Evolutionary conservation across 2,329 filamentous ascomycete genomes (phyloP).

Genomic region (Metarhizium album): DNA sequence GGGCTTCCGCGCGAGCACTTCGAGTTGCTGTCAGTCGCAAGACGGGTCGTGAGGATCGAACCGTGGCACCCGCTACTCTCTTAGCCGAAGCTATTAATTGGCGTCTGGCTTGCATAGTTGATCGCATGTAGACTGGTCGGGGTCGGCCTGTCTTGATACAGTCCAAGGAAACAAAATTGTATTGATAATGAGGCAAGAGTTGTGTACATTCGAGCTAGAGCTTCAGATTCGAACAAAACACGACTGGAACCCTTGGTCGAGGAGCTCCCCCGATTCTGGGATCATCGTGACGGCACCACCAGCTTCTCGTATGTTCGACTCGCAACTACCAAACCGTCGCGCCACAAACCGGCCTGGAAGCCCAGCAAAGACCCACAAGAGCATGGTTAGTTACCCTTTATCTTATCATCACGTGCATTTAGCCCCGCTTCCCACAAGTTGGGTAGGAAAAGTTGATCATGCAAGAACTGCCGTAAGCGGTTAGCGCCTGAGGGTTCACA

Average conservation of each 20-base stretch:
- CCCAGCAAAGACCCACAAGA: too few relatives aligned
- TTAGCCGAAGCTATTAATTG: slow-evolving; percentile 28
- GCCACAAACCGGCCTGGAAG: not conserved
- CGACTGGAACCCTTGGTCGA: slow-evolving; percentile 9
- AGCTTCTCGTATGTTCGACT: slow-evolving; percentile 31
- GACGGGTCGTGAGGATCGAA: slow-evolving; percentile 18
- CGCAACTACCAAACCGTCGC: slow-evolving; percentile 1
- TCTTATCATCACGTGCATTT: slow-evolving; percentile 28
- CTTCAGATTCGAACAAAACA: not conserved
- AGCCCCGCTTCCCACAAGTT: slow-evolving; percentile 21
- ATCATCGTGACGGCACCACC: slow-evolving; percentile 15
- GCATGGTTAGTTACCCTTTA: slow-evolving; percentile 12
- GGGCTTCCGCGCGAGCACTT: slow-evolving; percentile 11
- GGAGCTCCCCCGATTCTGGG: not conserved
- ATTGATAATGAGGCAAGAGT: not conserved
- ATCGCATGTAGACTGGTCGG: not conserved
- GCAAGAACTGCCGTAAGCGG: slow-evolving; percentile 17
- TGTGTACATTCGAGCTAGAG: not conserved
- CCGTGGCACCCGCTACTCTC: slow-evolving; percentile 23
- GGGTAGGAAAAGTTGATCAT: too few relatives aligned
- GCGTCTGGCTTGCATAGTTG: slow-evolving; percentile 31
- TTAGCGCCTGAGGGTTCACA: slow-evolving; percentile 31
- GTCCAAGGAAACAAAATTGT: not conserved
- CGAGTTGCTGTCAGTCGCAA: slow-evolving; percentile 15
- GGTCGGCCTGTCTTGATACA: not conserved